These are phyloP conservation scores for Xylaria acuta DNA, from an alignment of 495 filamentous ascomycete genomes.

Conservation along the genomic window DNA sequence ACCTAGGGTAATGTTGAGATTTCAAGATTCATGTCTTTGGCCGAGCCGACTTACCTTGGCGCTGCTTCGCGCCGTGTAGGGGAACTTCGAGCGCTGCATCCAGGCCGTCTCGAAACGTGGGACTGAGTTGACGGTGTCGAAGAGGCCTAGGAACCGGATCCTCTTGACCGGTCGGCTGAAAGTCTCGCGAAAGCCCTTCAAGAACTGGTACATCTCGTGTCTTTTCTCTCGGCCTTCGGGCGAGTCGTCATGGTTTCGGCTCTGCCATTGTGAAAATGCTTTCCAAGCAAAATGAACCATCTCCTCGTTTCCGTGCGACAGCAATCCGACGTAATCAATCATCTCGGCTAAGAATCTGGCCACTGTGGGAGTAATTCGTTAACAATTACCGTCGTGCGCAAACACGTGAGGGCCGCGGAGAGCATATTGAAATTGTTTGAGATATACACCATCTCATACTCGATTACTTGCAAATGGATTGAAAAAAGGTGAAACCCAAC, in stretches of 20 bases:
- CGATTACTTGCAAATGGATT: not conserved
- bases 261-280: conserved; percentile 85
- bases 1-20: conserved; percentile 44
- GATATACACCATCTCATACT: not conserved
- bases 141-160: conserved; percentile 73
- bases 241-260: conserved; percentile 63
- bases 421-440: not conserved
- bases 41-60: conserved; percentile 62
- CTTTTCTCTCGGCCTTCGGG: conserved; percentile 62
- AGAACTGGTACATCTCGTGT: conserved; percentile 70
- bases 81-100: conserved; percentile 83
- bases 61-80: conserved; percentile 80
- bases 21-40: conserved; percentile 56
- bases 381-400: not conserved
- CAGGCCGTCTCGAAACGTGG: conserved; percentile 83
- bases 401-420: not conserved
- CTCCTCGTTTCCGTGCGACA: conserved; percentile 86
- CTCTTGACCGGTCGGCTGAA: conserved; percentile 79
- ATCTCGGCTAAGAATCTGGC: conserved; percentile 87
- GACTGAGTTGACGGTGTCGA: conserved; percentile 83
- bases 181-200: conserved; percentile 85
- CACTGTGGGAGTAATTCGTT: conserved; percentile 46
- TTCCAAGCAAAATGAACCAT: conserved; percentile 88
- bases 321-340: conserved; percentile 81
- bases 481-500: not conserved